Evolutionary conservation across 805 yeast genomes (phyloP), one percentile per base, ranked within the genome.

Genomic region (Candida koratica): DNA sequence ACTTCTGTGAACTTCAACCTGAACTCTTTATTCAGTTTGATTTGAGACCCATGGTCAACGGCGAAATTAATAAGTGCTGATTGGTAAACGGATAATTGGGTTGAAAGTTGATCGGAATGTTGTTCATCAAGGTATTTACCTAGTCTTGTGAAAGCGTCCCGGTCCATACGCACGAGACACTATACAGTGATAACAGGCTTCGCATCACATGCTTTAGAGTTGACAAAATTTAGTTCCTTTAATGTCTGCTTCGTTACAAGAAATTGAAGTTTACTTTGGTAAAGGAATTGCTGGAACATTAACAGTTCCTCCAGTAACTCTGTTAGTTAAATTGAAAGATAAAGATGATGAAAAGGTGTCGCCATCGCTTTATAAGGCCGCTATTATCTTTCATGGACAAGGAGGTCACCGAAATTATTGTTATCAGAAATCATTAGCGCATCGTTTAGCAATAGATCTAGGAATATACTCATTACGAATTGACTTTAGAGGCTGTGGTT

Each of bases 401-500:
- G 89, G 80, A 1, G 94, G 95, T 0, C 94, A 89, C 53, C 75
- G 86, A 46, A 75, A 84, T 61, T 82, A 85, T 53, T 77, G 85
- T 41, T 88, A 82, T 56, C 87, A 82, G 44, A 72, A 74, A 17
- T 48, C 60, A 11, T 56, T 86, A 28, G 89, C 94, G 0, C 71
- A 73, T 17, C 60, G 58, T 17, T 55, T 89, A 37, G 79, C 88
- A 0, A 53, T 61, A 2, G 70, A 71, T 11, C 54, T 72, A 40
- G 95, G 94, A 0, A 63, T 77, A 38, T 77, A 69, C 51, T 73
- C 82, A 3, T 67, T 86, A 33, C 64, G 97, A 45, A 79, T 88
- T 46, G 97, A 89, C 57, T 88, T 89, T 50, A 69, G 96, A 37
- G 84, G 82, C 5, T 81, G 93, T 56, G 97, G 97, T 1, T 77